A percentile compares a stretch with the other conserved stretches of the same genome.
These are phyloP conservation scores for Phytopythium helicoides DNA, from an alignment of 352 stramenopile genomes.

Conservation along the genomic window DNA sequence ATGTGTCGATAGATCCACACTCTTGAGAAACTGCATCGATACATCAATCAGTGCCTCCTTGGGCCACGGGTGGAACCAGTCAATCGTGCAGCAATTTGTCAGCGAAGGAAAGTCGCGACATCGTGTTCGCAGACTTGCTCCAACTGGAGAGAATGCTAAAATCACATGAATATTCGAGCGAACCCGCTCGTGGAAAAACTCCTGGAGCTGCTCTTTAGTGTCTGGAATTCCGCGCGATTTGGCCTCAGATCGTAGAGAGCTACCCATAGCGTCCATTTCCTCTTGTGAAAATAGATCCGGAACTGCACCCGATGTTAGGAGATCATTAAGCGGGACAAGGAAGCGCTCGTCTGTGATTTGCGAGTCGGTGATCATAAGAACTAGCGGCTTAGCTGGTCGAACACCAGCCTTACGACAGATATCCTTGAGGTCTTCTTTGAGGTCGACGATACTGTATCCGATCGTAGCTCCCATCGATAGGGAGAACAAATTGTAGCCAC, in stretches of 20 bases:
- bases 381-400: slow-evolving; percentile 80
- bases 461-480: slow-evolving; percentile 56
- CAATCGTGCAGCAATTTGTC: slow-evolving; percentile 69
- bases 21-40: slow-evolving; percentile 79
- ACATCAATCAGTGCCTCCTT: slow-evolving; percentile 87
- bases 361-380: slow-evolving; percentile 88
- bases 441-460: slow-evolving; percentile 71
- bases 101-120: slow-evolving; percentile 81
- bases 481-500: slow-evolving; percentile 63
- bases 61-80: slow-evolving; percentile 92
- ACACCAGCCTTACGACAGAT: slow-evolving; percentile 87
- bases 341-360: slow-evolving; percentile 87
- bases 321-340: slow-evolving; percentile 85
- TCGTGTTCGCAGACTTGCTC: slow-evolving; percentile 62
- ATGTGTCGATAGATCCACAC: slow-evolving; percentile 58
- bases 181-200: slow-evolving; percentile 90
- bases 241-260: slow-evolving; percentile 69
- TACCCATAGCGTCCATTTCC: slow-evolving; percentile 87
- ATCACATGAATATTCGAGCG: slow-evolving; percentile 86
- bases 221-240: slow-evolving; percentile 87
- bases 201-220: slow-evolving; percentile 87
- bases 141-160: slow-evolving; percentile 85
- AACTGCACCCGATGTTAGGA: slow-evolving; percentile 76
- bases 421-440: slow-evolving; percentile 89
- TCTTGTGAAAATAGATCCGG: slow-evolving; percentile 84